These are phyloP conservation scores for Wallacemonas sp. DNA, from an alignment of 208 protist genomes.

Conservation along the genomic window DNA sequence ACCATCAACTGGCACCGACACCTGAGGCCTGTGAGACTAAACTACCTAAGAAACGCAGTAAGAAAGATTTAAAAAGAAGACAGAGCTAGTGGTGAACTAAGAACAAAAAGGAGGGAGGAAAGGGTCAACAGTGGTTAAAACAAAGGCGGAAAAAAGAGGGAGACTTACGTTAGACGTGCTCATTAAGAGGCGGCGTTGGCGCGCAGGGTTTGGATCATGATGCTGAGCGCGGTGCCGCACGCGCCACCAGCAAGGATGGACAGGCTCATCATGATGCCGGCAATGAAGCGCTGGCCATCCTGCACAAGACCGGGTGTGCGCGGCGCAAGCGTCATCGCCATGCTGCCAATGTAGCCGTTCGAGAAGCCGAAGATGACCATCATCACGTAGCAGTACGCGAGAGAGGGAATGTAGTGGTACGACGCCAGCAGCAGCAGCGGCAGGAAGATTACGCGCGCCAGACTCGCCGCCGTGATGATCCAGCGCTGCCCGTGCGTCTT, in stretches of 20 bases:
- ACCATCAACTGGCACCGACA: no score
- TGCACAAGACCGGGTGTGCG: conserved; percentile 28
- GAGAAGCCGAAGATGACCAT: conserved; percentile 55
- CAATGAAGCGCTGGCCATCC: conserved; percentile 55
- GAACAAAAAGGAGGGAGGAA: no score
- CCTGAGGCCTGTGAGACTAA: no score
- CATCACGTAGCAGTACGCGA: conserved; percentile 50
- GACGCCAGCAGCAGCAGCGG: conserved; percentile 58
- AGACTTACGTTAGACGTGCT: background rate
- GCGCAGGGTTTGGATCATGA: conserved; percentile 47
- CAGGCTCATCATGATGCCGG: conserved; percentile 56
- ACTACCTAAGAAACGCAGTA: no score
- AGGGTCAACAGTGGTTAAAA: no score
- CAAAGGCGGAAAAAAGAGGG: background rate
- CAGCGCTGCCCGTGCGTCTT: conserved; percentile 31
- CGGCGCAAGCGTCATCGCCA: conserved; percentile 58
- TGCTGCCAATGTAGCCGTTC: conserved; percentile 54
- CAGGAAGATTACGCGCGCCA: conserved; percentile 51
- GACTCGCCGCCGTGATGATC: conserved; percentile 38
- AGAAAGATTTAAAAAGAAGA: no score
- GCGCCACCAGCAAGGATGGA: conserved; percentile 48
- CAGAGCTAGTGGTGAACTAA: no score
- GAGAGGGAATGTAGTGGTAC: conserved; percentile 57
- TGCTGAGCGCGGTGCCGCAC: conserved; percentile 45
- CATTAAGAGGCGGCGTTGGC: conserved; percentile 7